Base-by-base conservation (phyloP, 2,329 filamentous ascomycete genomes). In the Cladosporium phlei region DNA sequence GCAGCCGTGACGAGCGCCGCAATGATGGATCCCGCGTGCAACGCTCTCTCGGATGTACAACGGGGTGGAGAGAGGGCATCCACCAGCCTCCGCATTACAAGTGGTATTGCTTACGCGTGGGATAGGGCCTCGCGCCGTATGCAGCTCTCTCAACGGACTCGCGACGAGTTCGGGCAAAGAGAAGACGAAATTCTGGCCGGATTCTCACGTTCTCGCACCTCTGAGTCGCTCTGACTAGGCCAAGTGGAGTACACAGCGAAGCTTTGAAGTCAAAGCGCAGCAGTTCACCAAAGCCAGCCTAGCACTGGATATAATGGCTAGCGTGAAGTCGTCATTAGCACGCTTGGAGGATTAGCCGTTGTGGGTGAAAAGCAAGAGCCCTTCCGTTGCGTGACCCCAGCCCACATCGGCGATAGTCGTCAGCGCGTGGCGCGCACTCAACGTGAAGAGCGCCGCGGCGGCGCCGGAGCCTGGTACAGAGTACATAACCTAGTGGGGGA, bases 321-420 rank as follows among this genome's bases (percentile, higher is more conserved):
- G 42, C 42, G 42, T 45, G 42, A 45, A 45, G 42, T 45, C 42
- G 42, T 45, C 42, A 45, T 45, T 45, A 45, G 42, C 42, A 45
- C 28, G 8, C 32, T 29, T 34, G 30, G 24, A 45, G 42, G 42
- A 45, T 45, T 45, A 45, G 42, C 42, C 42, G 42, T 45, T 45
- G 42, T 45, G 42, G 42, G 42, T 45, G 42, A 45, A 28, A 28
- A 37, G 42, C 42, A 33, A 43, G n/a, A n/a, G 42, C 42, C 42
- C 42, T 35, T 30, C n/a, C n/a, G n/a, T n/a, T n/a, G n/a, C n/a
- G n/a, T n/a, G 32, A 47, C 45, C 45, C 44, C 45, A 47, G 45
- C 34, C 38, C 35, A 33, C 35, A 47, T 47, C 45, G 45, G 22
- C 45, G 45, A 47, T 47, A 47, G 34, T 37, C 28, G 35, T 47